A percentile compares a stretch with the other conserved stretches of the same genome.
Evolutionary conservation across 495 filamentous ascomycete genomes (phyloP).

Genomic region (Penicillium paxilli): DNA sequence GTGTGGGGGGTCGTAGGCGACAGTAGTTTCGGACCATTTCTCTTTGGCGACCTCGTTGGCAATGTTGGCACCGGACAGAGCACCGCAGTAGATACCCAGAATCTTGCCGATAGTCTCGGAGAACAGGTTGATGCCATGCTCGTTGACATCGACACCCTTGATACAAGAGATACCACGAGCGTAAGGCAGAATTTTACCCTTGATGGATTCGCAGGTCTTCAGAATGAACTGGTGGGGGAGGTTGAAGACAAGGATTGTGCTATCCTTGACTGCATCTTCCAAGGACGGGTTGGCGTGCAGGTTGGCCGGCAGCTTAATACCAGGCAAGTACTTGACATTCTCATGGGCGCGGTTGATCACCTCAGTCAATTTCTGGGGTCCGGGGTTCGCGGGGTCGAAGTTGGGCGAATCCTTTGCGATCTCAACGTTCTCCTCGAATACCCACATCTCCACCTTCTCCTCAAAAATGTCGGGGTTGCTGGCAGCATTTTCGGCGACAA

Average conservation of each 20-base stretch:
- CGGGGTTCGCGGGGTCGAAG: conserved; percentile 57
- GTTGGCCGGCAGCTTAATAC: conserved; percentile 80
- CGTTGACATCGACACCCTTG: conserved; percentile 91
- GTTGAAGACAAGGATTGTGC: conserved; percentile 93
- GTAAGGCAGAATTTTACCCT: conserved; percentile 86
- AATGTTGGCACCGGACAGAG: conserved; percentile 95
- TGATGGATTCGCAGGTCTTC: conserved; percentile 79
- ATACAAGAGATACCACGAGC: conserved; percentile 96
- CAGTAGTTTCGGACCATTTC: conserved; percentile 94
- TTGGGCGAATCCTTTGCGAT: conserved; percentile 63
- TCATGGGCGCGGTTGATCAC: conserved; percentile 93
- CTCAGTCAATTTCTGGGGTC: conserved; percentile 79
- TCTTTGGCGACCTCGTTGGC: conserved; percentile 92
- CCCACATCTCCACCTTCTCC: conserved; percentile 93
- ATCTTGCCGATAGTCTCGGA: conserved; percentile 90
- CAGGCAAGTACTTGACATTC: conserved; percentile 95
- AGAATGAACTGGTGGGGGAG: conserved; percentile 97
- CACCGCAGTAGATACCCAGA: conserved; percentile 95
- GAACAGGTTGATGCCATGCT: conserved; percentile 80
- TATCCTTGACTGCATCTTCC: conserved; percentile 73
- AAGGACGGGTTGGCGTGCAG: conserved; percentile 88
- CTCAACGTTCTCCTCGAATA: conserved; percentile 83
- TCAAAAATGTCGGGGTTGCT: conserved; percentile 80
- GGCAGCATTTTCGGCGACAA: conserved; percentile 87
- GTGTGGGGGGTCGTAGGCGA: conserved; percentile 93